Base-by-base conservation (phyloP, 1,284 basidiomycete genomes). In the Ceratobasidium papillatum region DNA sequence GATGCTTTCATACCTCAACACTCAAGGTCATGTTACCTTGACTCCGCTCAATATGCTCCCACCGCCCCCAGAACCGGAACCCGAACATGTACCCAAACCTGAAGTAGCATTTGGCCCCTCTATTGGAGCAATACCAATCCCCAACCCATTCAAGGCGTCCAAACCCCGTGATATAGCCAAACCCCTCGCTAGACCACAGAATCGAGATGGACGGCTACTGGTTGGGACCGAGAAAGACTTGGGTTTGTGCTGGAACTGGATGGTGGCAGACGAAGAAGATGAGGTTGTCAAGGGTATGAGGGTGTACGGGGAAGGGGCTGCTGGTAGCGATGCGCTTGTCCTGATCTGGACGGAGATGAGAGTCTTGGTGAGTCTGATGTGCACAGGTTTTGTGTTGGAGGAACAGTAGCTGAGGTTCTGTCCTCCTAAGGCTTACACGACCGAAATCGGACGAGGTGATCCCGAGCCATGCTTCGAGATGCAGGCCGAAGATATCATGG, bases 21-120 rank as follows among this genome's bases (percentile, higher is more conserved):
- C 45, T 3, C n/a, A 72, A 41, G 77, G 77, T 83, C 78, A 34
- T 71, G 80, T 11, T 77, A 83, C 81, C 88, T 14, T 77, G 61
- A 43, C 69, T 43, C 54, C 61, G 63, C 12, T 61, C 51, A 59
- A 45, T 61, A 54, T 62, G 68, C 59, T 74, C 58, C 32, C 73
- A 71, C 45, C 74, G 63, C 56, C 59, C 69, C 54, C 61, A 51
- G 38, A 71, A 61, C 49, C 27, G 56, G 54, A 75, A 61, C 17
- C 56, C 45, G 27, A 72, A 74, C 25, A 34, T 62, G 30, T 38
- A 74, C 7, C 74, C 30, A 54, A 61, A 38, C 32, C 75, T 58
- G 56, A 30, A 22, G 12, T 30, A 14, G 30, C 30, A 2, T 17
- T 17, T 22, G 38, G 11, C 5, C 38, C 43, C 12, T 47, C 68